phyloP scores from a whole-genome alignment of 192 early-diverging fungal genomes.

The Umbelopsis isabellina region DNA sequence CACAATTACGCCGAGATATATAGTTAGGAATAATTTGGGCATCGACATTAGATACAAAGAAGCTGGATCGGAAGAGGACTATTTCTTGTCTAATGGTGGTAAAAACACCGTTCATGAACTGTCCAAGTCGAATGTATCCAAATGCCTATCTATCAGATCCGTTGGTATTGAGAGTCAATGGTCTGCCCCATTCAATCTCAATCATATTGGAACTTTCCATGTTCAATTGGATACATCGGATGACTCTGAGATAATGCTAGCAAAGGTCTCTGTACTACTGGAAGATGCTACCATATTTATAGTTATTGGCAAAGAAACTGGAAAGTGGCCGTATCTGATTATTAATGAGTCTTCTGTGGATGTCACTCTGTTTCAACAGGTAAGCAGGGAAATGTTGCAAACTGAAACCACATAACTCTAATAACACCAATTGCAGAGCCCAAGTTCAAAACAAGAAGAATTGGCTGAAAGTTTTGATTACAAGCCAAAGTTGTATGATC shows the following conservation, averaged over 20 bases:
- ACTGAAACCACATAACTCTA: neutral
- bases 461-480: neutral
- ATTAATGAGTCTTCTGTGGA: constrained; percentile 40
- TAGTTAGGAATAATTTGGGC: constrained; percentile 70
- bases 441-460: neutral
- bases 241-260: constrained; percentile 49
- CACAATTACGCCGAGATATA: constrained; percentile 78
- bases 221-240: constrained; percentile 66
- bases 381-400: neutral
- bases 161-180: constrained; percentile 34
- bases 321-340: constrained; percentile 79
- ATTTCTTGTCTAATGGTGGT: neutral
- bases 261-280: constrained; percentile 66
- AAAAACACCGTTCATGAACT: neutral
- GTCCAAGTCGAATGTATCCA: neutral
- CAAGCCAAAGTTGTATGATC: constrained; percentile 15
- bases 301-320: constrained; percentile 57
- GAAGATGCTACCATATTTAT: constrained; percentile 82
- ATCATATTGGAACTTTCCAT: constrained; percentile 70
- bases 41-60: constrained; percentile 65
- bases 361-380: constrained; percentile 30
- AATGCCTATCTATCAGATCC: neutral
- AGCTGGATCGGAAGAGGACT: constrained; percentile 37
- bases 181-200: constrained; percentile 75
- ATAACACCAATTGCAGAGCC: neutral